phyloP scores from a whole-genome alignment of 352 stramenopile genomes.

The Phytopythium helicoides region DNA sequence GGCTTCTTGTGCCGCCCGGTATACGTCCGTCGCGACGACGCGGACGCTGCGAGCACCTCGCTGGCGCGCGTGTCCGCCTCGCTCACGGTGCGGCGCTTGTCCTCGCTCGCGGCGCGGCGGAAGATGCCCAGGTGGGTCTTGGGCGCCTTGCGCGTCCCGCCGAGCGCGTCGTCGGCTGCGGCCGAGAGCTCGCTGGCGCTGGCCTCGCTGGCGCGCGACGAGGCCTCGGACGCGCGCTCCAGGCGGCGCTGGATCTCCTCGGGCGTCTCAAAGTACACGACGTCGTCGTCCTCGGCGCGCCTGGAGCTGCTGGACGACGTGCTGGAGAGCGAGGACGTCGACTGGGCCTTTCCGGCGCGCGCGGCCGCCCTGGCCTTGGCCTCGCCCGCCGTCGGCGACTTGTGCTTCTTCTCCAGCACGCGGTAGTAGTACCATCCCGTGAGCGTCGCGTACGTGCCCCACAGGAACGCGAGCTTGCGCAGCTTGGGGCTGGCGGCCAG shows the following conservation, averaged over 20 bases:
- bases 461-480: conserved; percentile 68
- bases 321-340: conserved; percentile 3
- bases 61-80: conserved; percentile 28
- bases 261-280: conserved; percentile 51
- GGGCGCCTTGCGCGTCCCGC: conserved; percentile 13
- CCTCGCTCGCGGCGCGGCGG: conserved; percentile 23
- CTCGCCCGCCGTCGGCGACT: conserved; percentile 9
- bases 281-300: conserved; percentile 8
- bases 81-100: conserved; percentile 29
- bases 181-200: conserved; percentile 51
- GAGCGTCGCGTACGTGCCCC: conserved; percentile 73
- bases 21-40: conserved; percentile 42
- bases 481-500: conserved; percentile 43
- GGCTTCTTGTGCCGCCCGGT: conserved; percentile 75
- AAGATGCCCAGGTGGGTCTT: conserved; percentile 41
- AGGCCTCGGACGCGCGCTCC: conserved; percentile 38
- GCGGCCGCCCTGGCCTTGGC: too few species aligned
- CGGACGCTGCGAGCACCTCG: conserved; percentile 14
- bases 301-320: conserved; percentile 10
- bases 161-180: conserved; percentile 26
- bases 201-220: conserved; percentile 43
- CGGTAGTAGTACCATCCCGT: conserved; percentile 86
- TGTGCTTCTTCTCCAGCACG: conserved; percentile 64
- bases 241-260: conserved; percentile 31
- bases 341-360: conserved; percentile 8